A percentile compares a stretch with the other conserved stretches of the same genome.
phyloP scores from a whole-genome alignment of 192 early-diverging fungal genomes.

The Entophlyctis luteolus region DNA sequence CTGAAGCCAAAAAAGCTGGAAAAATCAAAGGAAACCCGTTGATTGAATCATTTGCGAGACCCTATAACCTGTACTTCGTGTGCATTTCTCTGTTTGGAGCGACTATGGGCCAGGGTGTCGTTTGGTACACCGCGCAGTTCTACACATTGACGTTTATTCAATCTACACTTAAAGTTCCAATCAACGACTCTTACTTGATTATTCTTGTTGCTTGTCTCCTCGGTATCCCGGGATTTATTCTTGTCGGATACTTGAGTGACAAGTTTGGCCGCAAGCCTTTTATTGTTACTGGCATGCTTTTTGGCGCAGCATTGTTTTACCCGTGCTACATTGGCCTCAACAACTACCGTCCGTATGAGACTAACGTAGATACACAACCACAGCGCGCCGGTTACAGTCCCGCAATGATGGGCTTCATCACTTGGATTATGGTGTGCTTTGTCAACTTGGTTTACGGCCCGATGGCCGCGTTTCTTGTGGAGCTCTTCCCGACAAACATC shows the following conservation, averaged over 20 bases:
- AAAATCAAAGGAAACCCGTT: slow-evolving; percentile 15
- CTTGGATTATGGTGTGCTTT: slow-evolving; percentile 5
- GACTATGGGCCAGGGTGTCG: slow-evolving; percentile 28
- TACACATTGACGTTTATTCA: slow-evolving; percentile 21
- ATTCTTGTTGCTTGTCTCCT: slow-evolving; percentile 12
- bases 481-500: slow-evolving; percentile 27
- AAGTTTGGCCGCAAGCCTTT: slow-evolving; percentile 30
- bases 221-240: slow-evolving; percentile 20
- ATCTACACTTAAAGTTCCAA: not conserved
- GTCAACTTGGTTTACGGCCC: slow-evolving; percentile 25
- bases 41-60: slow-evolving; percentile 12
- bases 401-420: slow-evolving; percentile 9
- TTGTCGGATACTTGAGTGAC: slow-evolving; percentile 21
- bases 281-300: slow-evolving; percentile 22
- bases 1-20: slow-evolving; percentile 5
- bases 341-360: not conserved
- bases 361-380: not conserved
- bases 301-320: slow-evolving; percentile 13
- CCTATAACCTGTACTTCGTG: slow-evolving; percentile 17
- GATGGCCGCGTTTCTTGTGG: slow-evolving; percentile 31
- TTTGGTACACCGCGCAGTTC: slow-evolving; percentile 1
- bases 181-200: slow-evolving; percentile 2
- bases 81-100: slow-evolving; percentile 17
- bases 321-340: slow-evolving; percentile 19
- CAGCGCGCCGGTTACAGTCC: slow-evolving; percentile 7